A percentile compares a stretch with the other conserved stretches of the same genome.
phyloP scores from a whole-genome alignment of 2,329 filamentous ascomycete genomes.

The Macroventuria anomochaeta region DNA sequence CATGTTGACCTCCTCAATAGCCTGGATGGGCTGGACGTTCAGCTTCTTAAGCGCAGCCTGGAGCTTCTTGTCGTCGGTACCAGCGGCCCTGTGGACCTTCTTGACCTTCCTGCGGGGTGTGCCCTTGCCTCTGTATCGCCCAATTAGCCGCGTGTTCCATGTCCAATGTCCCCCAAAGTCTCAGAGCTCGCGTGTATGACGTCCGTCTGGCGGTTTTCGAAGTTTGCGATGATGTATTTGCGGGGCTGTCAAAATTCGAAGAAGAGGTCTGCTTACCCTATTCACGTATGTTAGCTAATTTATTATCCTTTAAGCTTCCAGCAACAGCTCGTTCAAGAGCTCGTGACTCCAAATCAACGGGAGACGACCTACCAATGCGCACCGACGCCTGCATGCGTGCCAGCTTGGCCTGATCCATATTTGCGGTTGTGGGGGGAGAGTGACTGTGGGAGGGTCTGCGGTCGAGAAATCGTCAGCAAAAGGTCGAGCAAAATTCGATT shows the following conservation, averaged over 20 bases:
- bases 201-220: background rate
- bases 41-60: constrained; percentile 98
- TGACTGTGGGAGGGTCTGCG: constrained; percentile 30
- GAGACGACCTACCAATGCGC: constrained; percentile 51
- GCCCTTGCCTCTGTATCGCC: constrained; percentile 80
- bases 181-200: background rate
- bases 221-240: constrained; percentile 17
- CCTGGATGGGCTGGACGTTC: constrained; percentile 99
- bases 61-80: constrained; percentile 99
- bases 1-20: constrained; percentile 99
- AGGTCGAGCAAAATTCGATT: constrained; percentile 20
- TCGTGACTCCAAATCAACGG: background rate
- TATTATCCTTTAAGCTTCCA: constrained; percentile 19
- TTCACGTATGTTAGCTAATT: constrained; percentile 30
- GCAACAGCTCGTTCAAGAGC: background rate
- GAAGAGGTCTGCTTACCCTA: constrained; percentile 43
- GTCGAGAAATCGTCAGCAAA: constrained; percentile 25
- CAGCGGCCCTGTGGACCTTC: constrained; percentile 91
- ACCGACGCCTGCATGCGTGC: constrained; percentile 54
- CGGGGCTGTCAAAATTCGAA: constrained; percentile 29
- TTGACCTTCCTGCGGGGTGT: constrained; percentile 98
- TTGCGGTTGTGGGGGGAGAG: constrained; percentile 44
- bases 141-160: constrained; percentile 33
- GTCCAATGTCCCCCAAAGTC: background rate
- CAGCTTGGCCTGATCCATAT: constrained; percentile 56